Base-by-base conservation (phyloP, 768 basidiomycete genomes). In the Tylopilus plumbeoviolaceoides region DNA sequence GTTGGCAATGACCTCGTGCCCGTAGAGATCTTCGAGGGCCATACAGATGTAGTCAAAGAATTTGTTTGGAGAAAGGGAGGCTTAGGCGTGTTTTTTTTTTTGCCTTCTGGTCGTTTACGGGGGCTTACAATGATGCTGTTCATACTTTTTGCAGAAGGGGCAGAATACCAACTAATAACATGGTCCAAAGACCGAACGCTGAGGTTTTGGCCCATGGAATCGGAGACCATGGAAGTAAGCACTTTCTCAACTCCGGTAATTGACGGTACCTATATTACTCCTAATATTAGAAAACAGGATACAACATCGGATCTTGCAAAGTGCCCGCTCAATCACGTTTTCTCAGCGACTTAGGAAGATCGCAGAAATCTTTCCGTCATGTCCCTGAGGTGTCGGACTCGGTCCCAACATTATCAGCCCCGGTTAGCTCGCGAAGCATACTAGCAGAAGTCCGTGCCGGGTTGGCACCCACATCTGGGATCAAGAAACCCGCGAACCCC, bases 41-140 rank as follows among this genome's bases (percentile, higher is more conserved):
- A 95, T 69, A 80, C 83, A 0, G 93, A 95, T 57, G 91, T 94
- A 2, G 95, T 98, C 18, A 97, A 95, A 63, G 95, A 99, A 71
- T 99, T 95, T 66, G 94, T 99, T 2, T 99, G 97, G 97, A 75
- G 97, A 54, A 82, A 78, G 62, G 80, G 85, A 3, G 78, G 77
- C 6, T 60, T 71, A 56, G 83, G 86, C 83, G 18, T 70, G 64
- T 47, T 35, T 0, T 30, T 35, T 0, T 30, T 2, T 5, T 21
- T 6, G 2, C 15, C n/a, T 17, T 28, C 3, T 17, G 4, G 21
- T 33, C 12, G 28, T 42, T 10, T 14, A 17, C 11, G 18, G 6
- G 20, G 38, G 18, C 23, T 28, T 20, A 7, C 30, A 11, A 11
- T 20, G 14, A 39, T 9, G 30, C 36, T 12, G 4, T 30, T 44